phyloP scores from a whole-genome alignment of 768 basidiomycete species.

The Lepiota venenata region DNA sequence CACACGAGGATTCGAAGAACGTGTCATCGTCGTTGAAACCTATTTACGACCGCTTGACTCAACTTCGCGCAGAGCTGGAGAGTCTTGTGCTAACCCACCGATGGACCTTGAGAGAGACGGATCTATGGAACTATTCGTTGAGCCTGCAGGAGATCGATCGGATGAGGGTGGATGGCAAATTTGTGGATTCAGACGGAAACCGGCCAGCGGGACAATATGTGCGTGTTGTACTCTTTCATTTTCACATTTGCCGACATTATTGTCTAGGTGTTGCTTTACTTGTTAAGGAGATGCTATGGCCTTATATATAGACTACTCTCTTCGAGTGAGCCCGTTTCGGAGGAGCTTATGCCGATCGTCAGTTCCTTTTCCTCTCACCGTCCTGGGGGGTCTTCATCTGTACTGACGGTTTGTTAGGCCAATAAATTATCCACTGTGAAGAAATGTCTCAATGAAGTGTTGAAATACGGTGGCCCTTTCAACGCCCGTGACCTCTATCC shows the following conservation, averaged over 20 bases:
- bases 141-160: slow-evolving; percentile 95
- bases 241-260: not conserved
- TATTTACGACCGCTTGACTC: slow-evolving; percentile 87
- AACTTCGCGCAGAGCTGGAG: slow-evolving; percentile 87
- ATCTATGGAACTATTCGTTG: slow-evolving; percentile 89
- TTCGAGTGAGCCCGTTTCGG: slow-evolving; percentile 95
- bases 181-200: slow-evolving; percentile 91
- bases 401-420: slow-evolving; percentile 48
- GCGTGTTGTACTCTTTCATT: slow-evolving; percentile 25
- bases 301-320: slow-evolving; percentile 91
- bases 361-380: not conserved
- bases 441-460: slow-evolving; percentile 94
- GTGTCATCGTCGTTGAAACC: slow-evolving; percentile 85
- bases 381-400: not conserved
- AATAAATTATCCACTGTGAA: slow-evolving; percentile 97
- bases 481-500: slow-evolving; percentile 92
- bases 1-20: slow-evolving; percentile 85
- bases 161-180: slow-evolving; percentile 97
- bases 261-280: slow-evolving; percentile 84
- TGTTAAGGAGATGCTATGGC: slow-evolving; percentile 93
- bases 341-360: slow-evolving; percentile 96
- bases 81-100: slow-evolving; percentile 91
- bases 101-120: slow-evolving; percentile 95
- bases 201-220: slow-evolving; percentile 95
- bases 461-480: slow-evolving; percentile 93